phyloP scores from a whole-genome alignment of 2,329 filamentous ascomycete genomes.

The Microcyclospora pomicola region DNA sequence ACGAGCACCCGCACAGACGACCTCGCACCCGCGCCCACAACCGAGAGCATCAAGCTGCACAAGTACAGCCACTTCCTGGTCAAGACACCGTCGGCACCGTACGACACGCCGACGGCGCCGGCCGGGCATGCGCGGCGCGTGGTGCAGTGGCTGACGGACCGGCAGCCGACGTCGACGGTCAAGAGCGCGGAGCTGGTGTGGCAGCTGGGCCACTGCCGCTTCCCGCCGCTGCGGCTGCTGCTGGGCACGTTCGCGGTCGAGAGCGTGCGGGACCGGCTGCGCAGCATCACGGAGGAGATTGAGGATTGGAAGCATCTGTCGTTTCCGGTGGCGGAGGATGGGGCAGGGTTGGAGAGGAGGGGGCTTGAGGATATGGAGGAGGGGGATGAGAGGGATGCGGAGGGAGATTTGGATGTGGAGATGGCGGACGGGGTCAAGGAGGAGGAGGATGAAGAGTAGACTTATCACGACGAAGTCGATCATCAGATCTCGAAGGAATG shows the following conservation, averaged over 20 bases:
- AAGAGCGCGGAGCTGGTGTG: constrained; percentile 89
- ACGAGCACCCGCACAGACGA: constrained; percentile 3
- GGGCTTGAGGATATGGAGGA: constrained; percentile 8
- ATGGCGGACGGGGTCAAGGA: constrained; percentile 6
- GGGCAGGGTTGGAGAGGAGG: constrained; percentile 12
- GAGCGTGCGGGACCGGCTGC: constrained; percentile 77
- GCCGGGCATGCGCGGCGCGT: constrained; percentile 81
- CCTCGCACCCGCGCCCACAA: no score
- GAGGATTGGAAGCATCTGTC: constrained; percentile 28
- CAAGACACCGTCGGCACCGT: constrained; percentile 70
- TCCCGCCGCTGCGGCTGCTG: constrained; percentile 74
- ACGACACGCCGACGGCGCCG: constrained; percentile 62
- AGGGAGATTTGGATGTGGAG: constrained; percentile 8
- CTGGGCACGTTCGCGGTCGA: constrained; percentile 90
- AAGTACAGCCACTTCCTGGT: constrained; percentile 88
- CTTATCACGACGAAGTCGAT: no score
- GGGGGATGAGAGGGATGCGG: constrained; percentile 13
- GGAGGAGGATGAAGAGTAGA: constrained; percentile 11
- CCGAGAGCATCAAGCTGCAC: constrained; percentile 36
- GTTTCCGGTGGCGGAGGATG: constrained; percentile 21
- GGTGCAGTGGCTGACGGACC: constrained; percentile 86
- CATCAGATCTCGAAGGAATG: no score
- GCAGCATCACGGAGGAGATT: constrained; percentile 78
- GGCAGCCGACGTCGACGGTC: constrained; percentile 82
- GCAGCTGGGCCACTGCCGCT: constrained; percentile 88